These are phyloP conservation scores for Pichia sp. DNA, from an alignment of 1,139 yeast genomes.

Conservation along the genomic window DNA sequence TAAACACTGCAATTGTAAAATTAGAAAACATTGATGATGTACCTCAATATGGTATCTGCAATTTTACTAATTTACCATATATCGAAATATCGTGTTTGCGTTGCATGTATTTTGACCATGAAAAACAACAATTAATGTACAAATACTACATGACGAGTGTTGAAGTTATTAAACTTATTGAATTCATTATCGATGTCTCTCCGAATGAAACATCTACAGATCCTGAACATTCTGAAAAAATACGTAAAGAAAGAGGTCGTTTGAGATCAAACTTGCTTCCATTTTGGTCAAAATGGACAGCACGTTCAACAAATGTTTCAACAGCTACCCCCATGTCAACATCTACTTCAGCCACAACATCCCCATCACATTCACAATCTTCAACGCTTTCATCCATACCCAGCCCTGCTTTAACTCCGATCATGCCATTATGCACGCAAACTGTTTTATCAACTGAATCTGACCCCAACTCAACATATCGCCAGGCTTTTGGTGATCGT, in stretches of 20 bases:
- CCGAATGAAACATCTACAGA: conserved; percentile 45
- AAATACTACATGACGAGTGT: conserved; percentile 58
- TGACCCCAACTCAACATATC: no score
- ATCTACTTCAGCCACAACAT: no score
- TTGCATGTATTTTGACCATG: conserved; percentile 30
- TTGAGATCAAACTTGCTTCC: conserved; percentile 60
- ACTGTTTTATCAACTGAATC: no score
- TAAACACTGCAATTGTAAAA: conserved; percentile 47
- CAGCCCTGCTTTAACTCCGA: no score
- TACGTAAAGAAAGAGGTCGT: conserved; percentile 56
- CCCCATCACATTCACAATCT: no score
- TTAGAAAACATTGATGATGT: conserved; percentile 39
- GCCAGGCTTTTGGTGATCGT: conserved; percentile 39
- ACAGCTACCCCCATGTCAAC: no score
- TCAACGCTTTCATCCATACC: no score
- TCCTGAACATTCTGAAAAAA: conserved; percentile 43
- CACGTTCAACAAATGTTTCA: conserved; percentile 22
- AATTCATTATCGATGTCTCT: conserved; percentile 44
- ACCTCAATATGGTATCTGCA: conserved; percentile 36
- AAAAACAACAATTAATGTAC: conserved; percentile 25
- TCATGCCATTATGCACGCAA: no score
- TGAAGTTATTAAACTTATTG: conserved; percentile 60
- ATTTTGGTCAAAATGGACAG: conserved; percentile 60
- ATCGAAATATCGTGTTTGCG: conserved; percentile 56
- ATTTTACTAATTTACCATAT: conserved; percentile 37